Evolutionary conservation across 352 stramenopile genomes (phyloP).

Genomic region (Phytophthora capsici): DNA sequence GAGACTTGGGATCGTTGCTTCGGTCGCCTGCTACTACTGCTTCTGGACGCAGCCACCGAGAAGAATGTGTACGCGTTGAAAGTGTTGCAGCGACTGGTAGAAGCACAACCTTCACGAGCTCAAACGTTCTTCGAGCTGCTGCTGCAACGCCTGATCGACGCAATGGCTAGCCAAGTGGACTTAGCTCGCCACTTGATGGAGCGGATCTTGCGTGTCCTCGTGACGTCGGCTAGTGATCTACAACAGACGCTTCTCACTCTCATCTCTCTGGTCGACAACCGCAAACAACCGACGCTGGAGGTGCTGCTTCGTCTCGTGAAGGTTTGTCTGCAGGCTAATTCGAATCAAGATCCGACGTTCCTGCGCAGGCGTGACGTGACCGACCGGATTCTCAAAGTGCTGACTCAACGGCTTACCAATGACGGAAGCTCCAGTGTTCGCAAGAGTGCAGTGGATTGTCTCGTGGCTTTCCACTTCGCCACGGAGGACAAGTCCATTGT

Average conservation of each 20-base stretch:
- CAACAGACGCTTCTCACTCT: constrained; percentile 53
- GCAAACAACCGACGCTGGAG: constrained; percentile 54
- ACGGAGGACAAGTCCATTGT: constrained; percentile 50
- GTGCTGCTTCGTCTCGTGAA: constrained; percentile 60
- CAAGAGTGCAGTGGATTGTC: constrained; percentile 67
- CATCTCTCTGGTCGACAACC: constrained; percentile 39
- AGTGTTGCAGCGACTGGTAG: constrained; percentile 55
- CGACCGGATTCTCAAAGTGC: constrained; percentile 34
- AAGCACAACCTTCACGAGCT: constrained; percentile 43
- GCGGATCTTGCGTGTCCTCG: constrained; percentile 47
- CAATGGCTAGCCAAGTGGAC: constrained; percentile 46
- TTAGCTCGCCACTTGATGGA: constrained; percentile 64
- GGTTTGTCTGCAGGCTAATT: constrained; percentile 40
- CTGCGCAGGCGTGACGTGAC: constrained; percentile 43
- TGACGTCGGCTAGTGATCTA: constrained; percentile 35
- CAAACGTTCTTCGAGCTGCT: constrained; percentile 70
- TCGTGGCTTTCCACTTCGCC: constrained; percentile 75
- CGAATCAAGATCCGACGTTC: constrained; percentile 28
- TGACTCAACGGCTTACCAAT: constrained; percentile 47
- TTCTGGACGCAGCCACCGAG: constrained; percentile 55
- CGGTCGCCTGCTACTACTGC: constrained; percentile 44
- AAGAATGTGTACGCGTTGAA: constrained; percentile 60
- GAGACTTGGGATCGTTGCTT: constrained; percentile 54
- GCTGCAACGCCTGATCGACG: constrained; percentile 59
- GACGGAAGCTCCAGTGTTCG: constrained; percentile 72